Base-by-base conservation (phyloP, 148 eudicot species). In the Diospyros lotus region DNA sequence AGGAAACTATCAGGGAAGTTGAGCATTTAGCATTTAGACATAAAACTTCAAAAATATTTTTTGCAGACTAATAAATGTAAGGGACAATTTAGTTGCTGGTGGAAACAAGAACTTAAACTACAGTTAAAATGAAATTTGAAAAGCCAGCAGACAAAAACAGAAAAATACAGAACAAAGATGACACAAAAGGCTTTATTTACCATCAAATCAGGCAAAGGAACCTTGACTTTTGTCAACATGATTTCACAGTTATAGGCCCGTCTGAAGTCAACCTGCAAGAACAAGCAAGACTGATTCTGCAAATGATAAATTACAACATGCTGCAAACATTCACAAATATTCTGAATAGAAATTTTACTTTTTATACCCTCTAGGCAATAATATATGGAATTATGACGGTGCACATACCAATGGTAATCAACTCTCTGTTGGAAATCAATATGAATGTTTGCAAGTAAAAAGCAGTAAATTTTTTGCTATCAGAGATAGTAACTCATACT, bases 171-270 rank as follows among this genome's bases (percentile, higher is more conserved):
- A 28, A 28, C 28, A 28, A 28, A 28, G 52, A 48, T 48, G 52
- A 4, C 52, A 48, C 52, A 48, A 48, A 48, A 54, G 38, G 42
- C 80, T 73, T 41, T 66, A 77, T 84, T 77, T 86, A 92, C 98
- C 98, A 89, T 86, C 81, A 94, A 79, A 79, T 91, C 97, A 78
- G 89, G 87, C 86, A 94, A 73, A 68, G 98, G 98, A 75, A 94
- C 80, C 79, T 94, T 94, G 67, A 94, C 93, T 80, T 90, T 94
- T 69, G 97, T 74, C 73, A 94, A 90, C 98, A 94, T 91, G 64
- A 94, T 94, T 85, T 90, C 98, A 81, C 98, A 94, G 68, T 91
- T 92, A 82, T 88, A 85, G 71, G 98, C 98, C 81, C 98, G 80
- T 73, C 92, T 82, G 18, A 86, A 87, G 67, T 94, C 97, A 81